phyloP scores from a whole-genome alignment of 2,329 filamentous ascomycete species.

The Thelonectria olida region DNA sequence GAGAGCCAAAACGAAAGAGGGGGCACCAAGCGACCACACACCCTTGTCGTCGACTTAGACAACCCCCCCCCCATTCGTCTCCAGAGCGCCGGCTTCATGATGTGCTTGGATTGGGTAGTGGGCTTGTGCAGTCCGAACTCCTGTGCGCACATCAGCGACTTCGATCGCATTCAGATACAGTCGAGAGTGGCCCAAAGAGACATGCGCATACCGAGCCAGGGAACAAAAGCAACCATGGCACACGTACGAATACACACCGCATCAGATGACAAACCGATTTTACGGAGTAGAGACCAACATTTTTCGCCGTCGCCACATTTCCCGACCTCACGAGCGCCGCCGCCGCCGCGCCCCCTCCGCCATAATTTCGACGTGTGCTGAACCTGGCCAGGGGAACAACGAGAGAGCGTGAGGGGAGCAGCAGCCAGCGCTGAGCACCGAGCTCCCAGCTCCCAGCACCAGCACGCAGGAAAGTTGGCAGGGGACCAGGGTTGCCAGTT shows the following conservation, averaged over 20 bases:
- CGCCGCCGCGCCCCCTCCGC: conserved; percentile 32
- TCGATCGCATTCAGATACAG: conserved; percentile 21
- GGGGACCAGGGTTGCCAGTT: conserved; percentile 36
- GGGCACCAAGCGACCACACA: conserved; percentile 33
- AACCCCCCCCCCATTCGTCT: conserved; percentile 34
- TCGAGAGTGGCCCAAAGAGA: conserved; percentile 25
- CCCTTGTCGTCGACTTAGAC: conserved; percentile 20
- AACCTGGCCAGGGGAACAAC: conserved; percentile 32
- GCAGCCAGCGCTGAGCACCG: conserved; percentile 26
- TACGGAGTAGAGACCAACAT: conserved; percentile 18
- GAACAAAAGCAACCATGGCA: conserved; percentile 20
- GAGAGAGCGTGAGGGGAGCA: conserved; percentile 31
- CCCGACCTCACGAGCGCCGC: conserved; percentile 7
- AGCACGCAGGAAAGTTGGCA: conserved; percentile 34
- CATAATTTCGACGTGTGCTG: conserved; percentile 37
- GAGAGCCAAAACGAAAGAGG: conserved; percentile 24
- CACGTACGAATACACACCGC: conserved; percentile 4
- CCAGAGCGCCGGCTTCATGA: conserved; percentile 38
- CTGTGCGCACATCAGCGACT: conserved; percentile 12
- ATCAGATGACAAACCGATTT: conserved; percentile 21
- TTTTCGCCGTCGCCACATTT: conserved; percentile 29
- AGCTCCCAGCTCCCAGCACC: conserved; percentile 7
- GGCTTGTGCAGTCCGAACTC: conserved; percentile 11
- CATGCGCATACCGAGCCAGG: conserved; percentile 15
- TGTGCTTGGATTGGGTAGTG: neutral